phyloP scores from a whole-genome alignment of 2,329 filamentous ascomycete genomes.

The Aspergillus ruber region DNA sequence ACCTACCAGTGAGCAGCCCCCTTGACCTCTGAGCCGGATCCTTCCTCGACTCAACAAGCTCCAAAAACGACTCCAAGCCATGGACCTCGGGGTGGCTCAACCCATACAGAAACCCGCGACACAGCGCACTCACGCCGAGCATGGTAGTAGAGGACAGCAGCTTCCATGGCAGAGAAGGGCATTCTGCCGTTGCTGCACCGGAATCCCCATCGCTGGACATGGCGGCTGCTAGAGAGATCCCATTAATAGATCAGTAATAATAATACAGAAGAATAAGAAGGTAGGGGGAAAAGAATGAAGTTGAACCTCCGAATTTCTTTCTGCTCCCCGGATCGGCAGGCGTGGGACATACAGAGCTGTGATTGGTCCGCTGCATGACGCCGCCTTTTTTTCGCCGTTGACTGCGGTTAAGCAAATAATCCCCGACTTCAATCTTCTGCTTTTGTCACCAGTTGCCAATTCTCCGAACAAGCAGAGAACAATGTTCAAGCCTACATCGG shows the following conservation, averaged over 20 bases:
- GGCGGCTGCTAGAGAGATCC: constrained; percentile 12
- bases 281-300: not conserved
- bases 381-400: constrained; percentile 13
- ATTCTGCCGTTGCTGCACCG: constrained; percentile 36
- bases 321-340: constrained; percentile 4
- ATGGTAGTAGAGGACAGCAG: constrained; percentile 67
- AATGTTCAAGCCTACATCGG: constrained; percentile 79
- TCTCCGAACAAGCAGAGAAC: constrained; percentile 19
- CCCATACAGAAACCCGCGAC: constrained; percentile 66
- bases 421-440: too few species aligned
- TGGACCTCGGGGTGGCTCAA: constrained; percentile 69
- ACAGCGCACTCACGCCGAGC: constrained; percentile 64
- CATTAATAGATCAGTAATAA: constrained; percentile 10
- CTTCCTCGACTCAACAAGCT: constrained; percentile 66
- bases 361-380: constrained; percentile 15
- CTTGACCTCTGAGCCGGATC: constrained; percentile 60
- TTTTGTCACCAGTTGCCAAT: not conserved
- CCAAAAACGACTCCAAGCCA: constrained; percentile 69
- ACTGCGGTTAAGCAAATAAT: too few species aligned
- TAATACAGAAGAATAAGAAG: not conserved
- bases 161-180: constrained; percentile 54
- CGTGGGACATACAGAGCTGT: constrained; percentile 9
- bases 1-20: constrained; percentile 74
- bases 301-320: not conserved
- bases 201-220: constrained; percentile 32